phyloP scores from a whole-genome alignment of 2,329 filamentous ascomycete genomes.

The Aureobasidium sp. region DNA sequence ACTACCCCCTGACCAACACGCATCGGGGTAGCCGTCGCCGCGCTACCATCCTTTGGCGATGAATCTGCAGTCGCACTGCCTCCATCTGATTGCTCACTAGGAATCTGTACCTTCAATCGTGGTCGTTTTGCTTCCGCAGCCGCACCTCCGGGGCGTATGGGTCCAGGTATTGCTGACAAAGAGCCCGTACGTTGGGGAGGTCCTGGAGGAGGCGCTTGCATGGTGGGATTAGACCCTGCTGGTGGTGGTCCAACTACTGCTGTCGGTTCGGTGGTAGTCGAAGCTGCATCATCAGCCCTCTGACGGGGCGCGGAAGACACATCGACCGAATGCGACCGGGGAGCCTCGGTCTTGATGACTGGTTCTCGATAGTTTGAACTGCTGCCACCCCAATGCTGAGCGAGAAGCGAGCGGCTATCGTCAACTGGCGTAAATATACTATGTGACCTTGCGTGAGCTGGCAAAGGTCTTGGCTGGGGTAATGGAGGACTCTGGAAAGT shows the following conservation, averaged over 20 bases:
- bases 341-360: slow-evolving; percentile 34
- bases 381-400: slow-evolving; percentile 61
- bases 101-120: slow-evolving; percentile 87
- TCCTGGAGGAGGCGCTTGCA: slow-evolving; percentile 25
- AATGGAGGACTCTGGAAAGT: slow-evolving; percentile 44
- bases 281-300: slow-evolving; percentile 39
- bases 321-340: slow-evolving; percentile 58
- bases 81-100: slow-evolving; percentile 76
- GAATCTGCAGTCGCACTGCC: slow-evolving; percentile 63
- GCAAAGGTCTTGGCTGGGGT: slow-evolving; percentile 57
- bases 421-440: slow-evolving; percentile 98
- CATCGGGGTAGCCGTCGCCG: slow-evolving; percentile 23
- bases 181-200: slow-evolving; percentile 44
- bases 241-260: background rate
- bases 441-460: slow-evolving; percentile 56
- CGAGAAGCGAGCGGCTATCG: slow-evolving; percentile 78
- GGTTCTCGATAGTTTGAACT: slow-evolving; percentile 44
- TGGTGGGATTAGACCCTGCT: background rate
- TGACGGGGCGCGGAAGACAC: slow-evolving; percentile 47
- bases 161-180: slow-evolving; percentile 58
- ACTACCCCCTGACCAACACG: slow-evolving; percentile 50
- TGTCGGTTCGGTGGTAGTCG: background rate
- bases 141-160: slow-evolving; percentile 69
- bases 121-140: slow-evolving; percentile 64
- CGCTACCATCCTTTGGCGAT: slow-evolving; percentile 51